phyloP scores from a whole-genome alignment of 108 stramenopile species.

The Fistulifera solaris region DNA sequence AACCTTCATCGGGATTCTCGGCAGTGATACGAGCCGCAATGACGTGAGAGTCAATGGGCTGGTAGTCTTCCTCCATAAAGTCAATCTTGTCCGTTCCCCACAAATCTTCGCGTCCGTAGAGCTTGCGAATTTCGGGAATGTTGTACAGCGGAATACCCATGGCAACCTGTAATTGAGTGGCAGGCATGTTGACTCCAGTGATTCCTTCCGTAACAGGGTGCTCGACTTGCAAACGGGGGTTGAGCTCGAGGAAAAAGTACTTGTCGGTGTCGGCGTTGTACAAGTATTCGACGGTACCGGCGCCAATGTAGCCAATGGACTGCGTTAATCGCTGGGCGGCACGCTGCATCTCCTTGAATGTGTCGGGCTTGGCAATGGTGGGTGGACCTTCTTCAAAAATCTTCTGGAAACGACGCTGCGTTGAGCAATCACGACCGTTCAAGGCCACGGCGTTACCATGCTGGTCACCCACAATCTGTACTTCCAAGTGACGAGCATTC shows the following conservation, averaged over 20 bases:
- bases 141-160: conserved; percentile 95
- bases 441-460: conserved; percentile 95
- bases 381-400: conserved; percentile 98
- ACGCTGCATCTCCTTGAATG: conserved; percentile 89
- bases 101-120: conserved; percentile 77
- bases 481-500: conserved; percentile 96
- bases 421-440: conserved; percentile 95
- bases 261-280: conserved; percentile 90
- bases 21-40: conserved; percentile 99
- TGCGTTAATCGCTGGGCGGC: conserved; percentile 92
- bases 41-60: conserved; percentile 75
- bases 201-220: conserved; percentile 94
- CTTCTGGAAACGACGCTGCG: conserved; percentile 98
- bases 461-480: conserved; percentile 97
- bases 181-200: conserved; percentile 84
- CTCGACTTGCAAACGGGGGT: conserved; percentile 98
- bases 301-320: conserved; percentile 94
- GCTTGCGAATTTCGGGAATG: conserved; percentile 82
- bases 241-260: conserved; percentile 96
- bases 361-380: conserved; percentile 69
- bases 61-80: conserved; percentile 86
- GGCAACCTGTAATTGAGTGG: conserved; percentile 93
- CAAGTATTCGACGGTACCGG: conserved; percentile 98
- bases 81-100: conserved; percentile 80
- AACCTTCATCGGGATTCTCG: conserved; percentile 98